Base-by-base conservation (phyloP, 371 early-diverging fungal genomes). In the Mortierella sp. region DNA sequence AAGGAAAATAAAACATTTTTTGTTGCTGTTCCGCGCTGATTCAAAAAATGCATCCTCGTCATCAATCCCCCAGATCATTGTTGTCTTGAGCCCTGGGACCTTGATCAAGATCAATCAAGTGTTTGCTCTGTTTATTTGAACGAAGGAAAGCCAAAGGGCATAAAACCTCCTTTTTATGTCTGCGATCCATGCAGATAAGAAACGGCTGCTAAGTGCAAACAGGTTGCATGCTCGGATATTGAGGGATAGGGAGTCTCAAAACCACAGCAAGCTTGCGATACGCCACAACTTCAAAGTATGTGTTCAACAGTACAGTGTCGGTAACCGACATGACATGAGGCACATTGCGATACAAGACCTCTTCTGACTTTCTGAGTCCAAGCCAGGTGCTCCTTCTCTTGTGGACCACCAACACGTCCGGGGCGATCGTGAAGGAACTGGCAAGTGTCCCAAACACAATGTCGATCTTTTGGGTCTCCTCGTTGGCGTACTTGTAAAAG, bases 401-500 rank as follows among this genome's bases (percentile, higher is more conserved):
- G 2, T 24, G 9, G 8, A 68, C 24, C 11, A 68, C n/a, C 39
- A 68, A 19, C 4, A 47, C 7, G 40, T 68, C 68, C 0, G 68
- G 68, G 11, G 53, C 68, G 7, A 68, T 2, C 22, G 31, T 39
- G 24, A 68, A 68, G 24, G 26, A 37, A 24, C 29, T 26, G 16
- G 2, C 22, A 19, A 68, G 47, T 13, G 39, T 39, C 1, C 68
- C 68, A 68, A 52, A 68, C 11, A 34, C 68, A 31, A 68, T 39
- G 14, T 40, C 39, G 39, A 68, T 24, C 31, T 47, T 53, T 2
- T 52, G 37, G 22, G 68, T 68, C 2, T 9, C 47, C 4, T 11
- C 31, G 68, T 50, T 37, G 14, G n/a, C 29, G 39, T 68, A 68
- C 68, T 68, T 68, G 68, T 68, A 68, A 39, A 68, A 39, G n/a